phyloP scores from a whole-genome alignment of 2,329 filamentous ascomycete species.

The Penicillium polonicum region DNA sequence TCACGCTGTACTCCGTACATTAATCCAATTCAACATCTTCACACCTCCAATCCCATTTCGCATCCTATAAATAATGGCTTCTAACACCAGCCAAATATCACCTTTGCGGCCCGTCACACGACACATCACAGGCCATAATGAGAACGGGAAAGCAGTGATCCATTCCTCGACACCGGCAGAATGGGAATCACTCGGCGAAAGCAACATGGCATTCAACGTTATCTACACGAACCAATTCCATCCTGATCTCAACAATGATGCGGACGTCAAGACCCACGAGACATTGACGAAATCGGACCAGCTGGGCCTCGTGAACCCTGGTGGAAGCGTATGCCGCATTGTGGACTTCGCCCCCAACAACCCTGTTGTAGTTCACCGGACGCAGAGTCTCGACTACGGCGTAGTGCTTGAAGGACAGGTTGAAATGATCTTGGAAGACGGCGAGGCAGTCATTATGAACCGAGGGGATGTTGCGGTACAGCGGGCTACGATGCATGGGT shows the following conservation, averaged over 20 bases:
- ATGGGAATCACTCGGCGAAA: slow-evolving; percentile 31
- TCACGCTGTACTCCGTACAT: too few relatives aligned
- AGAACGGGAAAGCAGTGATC: slow-evolving; percentile 38
- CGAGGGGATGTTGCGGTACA: slow-evolving; percentile 58
- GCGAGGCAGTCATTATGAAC: slow-evolving; percentile 48
- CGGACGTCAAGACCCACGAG: slow-evolving; percentile 37
- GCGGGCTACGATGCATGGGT: slow-evolving; percentile 56
- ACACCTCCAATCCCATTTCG: background rate
- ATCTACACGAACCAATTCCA: slow-evolving; percentile 42
- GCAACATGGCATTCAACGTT: slow-evolving; percentile 41
- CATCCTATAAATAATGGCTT: slow-evolving; percentile 13
- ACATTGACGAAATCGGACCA: slow-evolving; percentile 23
- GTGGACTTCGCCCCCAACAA: slow-evolving; percentile 51
- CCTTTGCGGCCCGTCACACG: slow-evolving; percentile 29
- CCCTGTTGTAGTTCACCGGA: slow-evolving; percentile 52
- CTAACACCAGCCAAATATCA: slow-evolving; percentile 27
- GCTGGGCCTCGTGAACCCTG: slow-evolving; percentile 39
- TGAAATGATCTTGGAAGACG: slow-evolving; percentile 54
- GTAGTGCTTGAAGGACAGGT: slow-evolving; percentile 56
- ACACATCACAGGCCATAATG: slow-evolving; percentile 42
- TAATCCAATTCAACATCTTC: background rate
- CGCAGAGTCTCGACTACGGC: slow-evolving; percentile 56
- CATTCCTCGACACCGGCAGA: slow-evolving; percentile 31
- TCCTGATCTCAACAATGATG: slow-evolving; percentile 35
- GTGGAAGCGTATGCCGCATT: slow-evolving; percentile 47